Evolutionary conservation across 768 basidiomycete genomes (phyloP).

Genomic region (Tulasnella sp.): DNA sequence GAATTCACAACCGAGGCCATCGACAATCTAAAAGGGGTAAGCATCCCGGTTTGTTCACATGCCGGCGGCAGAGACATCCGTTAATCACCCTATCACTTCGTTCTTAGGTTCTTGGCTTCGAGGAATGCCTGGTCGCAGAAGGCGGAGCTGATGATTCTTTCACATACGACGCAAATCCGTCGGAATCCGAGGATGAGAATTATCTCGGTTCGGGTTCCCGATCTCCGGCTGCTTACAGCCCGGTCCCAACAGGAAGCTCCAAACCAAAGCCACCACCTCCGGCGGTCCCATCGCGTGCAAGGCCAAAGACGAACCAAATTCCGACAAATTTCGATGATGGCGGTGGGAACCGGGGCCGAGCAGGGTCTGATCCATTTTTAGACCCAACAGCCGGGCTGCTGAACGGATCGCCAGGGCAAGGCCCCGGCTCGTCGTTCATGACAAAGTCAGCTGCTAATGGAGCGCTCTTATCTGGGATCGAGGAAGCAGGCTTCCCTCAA

Average conservation of each 20-base stretch:
- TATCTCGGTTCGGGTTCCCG: background rate
- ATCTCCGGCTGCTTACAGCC: background rate
- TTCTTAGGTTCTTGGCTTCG: slow-evolving; percentile 67
- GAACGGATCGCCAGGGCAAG: slow-evolving; percentile 1
- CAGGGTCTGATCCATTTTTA: slow-evolving; percentile 30
- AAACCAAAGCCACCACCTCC: slow-evolving; percentile 18
- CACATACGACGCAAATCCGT: slow-evolving; percentile 7
- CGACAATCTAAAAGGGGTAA: slow-evolving; percentile 84
- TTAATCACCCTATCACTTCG: background rate
- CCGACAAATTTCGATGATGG: background rate
- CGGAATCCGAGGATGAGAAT: slow-evolving; percentile 23
- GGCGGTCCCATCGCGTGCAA: slow-evolving; percentile 26
- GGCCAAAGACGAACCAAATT: slow-evolving; percentile 4
- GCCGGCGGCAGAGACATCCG: background rate
- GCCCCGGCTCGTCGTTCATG: slow-evolving; percentile 21
- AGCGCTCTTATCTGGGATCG: slow-evolving; percentile 14
- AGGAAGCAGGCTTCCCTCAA: background rate
- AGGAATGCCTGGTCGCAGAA: slow-evolving; percentile 53
- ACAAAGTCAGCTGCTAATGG: slow-evolving; percentile 8
- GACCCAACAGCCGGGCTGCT: slow-evolving; percentile 13
- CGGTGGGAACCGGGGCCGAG: slow-evolving; percentile 14
- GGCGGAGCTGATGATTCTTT: background rate
- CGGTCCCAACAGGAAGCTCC: background rate
- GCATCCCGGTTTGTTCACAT: slow-evolving; percentile 41
- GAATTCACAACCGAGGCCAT: slow-evolving; percentile 94